phyloP scores from a whole-genome alignment of 2,329 filamentous ascomycete species.

The Phialocephala subalpina region DNA sequence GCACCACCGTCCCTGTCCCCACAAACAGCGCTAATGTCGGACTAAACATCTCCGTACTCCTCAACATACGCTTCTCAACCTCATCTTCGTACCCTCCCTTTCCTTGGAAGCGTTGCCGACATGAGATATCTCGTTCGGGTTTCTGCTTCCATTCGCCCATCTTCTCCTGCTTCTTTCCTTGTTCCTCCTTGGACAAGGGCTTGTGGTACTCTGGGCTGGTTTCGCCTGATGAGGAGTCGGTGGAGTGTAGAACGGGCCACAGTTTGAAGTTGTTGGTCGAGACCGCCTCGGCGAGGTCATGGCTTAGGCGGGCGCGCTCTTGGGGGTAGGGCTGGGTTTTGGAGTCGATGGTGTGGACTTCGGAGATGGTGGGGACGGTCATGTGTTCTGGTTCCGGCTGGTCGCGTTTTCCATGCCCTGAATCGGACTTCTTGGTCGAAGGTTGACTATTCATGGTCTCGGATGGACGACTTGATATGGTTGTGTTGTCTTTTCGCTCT shows the following conservation, averaged over 20 bases:
- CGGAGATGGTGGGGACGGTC: not conserved
- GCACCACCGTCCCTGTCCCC: not conserved
- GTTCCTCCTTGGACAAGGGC: not conserved
- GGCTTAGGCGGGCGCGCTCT: not conserved
- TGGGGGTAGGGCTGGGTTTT: not conserved
- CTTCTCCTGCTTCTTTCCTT: not conserved
- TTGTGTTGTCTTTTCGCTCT: no score
- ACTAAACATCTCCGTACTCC: constrained; percentile 10
- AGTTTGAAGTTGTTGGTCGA: not conserved
- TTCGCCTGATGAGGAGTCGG: not conserved
- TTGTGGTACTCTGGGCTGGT: not conserved
- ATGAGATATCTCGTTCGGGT: not conserved
- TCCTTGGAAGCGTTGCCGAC: not conserved
- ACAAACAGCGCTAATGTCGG: constrained; percentile 6
- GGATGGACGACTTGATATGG: no score
- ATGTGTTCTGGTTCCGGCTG: not conserved
- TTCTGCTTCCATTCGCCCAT: constrained; percentile 1
- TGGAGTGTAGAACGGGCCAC: not conserved
- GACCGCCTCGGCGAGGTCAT: not conserved
- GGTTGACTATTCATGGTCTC: not conserved
- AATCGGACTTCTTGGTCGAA: not conserved
- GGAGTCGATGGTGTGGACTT: not conserved
- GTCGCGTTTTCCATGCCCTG: not conserved
- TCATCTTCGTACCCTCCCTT: constrained; percentile 20
- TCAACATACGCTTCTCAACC: constrained; percentile 12